A percentile compares a stretch with the other conserved stretches of the same genome.
phyloP scores from a whole-genome alignment of 176 grass and related monocot species.

The Olyra latifolia region DNA sequence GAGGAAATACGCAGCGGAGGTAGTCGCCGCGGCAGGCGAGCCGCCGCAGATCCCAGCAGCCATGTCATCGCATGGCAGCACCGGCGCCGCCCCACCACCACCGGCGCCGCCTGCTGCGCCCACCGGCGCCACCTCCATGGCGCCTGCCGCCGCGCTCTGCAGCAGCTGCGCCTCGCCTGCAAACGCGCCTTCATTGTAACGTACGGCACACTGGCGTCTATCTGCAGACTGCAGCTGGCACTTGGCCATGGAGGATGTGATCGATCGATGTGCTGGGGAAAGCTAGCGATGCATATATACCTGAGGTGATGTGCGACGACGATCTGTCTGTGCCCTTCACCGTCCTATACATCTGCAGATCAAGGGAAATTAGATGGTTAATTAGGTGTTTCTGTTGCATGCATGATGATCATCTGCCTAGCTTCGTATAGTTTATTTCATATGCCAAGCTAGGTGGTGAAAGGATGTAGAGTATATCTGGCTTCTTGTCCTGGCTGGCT shows the following conservation, averaged over 20 bases:
- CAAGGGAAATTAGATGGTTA: background rate
- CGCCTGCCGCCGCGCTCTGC: conserved; percentile 21
- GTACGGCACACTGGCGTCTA: background rate
- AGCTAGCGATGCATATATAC: conserved; percentile 4
- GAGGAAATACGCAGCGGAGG: conserved; percentile 43
- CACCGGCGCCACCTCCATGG: conserved; percentile 31
- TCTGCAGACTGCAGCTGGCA: background rate
- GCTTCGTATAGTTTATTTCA: background rate
- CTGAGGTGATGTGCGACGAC: conserved; percentile 24
- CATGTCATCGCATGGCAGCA: conserved; percentile 39
- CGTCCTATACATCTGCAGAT: conserved; percentile 96
- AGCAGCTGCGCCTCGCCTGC: conserved; percentile 36
- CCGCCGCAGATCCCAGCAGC: conserved; percentile 42
- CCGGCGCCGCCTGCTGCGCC: conserved; percentile 7
- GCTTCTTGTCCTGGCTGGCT: conserved; percentile 5
- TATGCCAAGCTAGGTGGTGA: background rate
- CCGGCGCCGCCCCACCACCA: conserved; percentile 33
- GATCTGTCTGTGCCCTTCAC: conserved; percentile 90
- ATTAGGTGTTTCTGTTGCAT: background rate
- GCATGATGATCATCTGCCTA: background rate
- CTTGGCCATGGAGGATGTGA: background rate
- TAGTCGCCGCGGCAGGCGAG: conserved; percentile 33
- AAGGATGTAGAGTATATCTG: background rate
- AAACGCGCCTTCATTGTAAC: background rate
- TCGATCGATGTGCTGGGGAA: background rate